A percentile compares a stretch with the other conserved stretches of the same genome.
phyloP scores from a whole-genome alignment of 352 stramenopile species.

The Blastocystis sp. region DNA sequence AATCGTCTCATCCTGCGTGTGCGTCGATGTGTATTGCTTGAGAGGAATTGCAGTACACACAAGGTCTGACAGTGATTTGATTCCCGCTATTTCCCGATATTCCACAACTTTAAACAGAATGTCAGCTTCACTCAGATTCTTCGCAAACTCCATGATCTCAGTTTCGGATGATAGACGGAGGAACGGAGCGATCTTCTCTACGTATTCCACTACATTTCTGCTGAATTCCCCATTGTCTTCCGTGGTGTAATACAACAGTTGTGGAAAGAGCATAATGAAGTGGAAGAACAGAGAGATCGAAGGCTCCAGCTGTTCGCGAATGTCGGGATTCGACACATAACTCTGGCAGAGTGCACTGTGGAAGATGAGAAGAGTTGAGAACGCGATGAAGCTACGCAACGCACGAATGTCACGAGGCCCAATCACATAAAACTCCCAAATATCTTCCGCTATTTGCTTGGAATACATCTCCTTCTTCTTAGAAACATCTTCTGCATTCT shows the following conservation, averaged over 20 bases:
- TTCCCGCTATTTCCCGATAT: background rate
- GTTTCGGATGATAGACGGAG: background rate
- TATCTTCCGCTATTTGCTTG: background rate
- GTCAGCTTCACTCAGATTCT: background rate
- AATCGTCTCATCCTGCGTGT: background rate
- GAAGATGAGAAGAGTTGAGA: background rate
- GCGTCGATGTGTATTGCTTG: background rate
- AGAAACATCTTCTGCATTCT: background rate
- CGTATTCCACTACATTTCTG: background rate
- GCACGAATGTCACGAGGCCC: background rate
- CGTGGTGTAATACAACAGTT: background rate
- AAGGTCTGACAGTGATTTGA: background rate
- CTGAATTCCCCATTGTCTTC: too few species aligned
- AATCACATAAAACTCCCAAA: background rate
- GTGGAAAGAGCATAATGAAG: background rate
- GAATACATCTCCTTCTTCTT: background rate
- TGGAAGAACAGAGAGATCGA: background rate
- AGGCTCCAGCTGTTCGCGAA: background rate
- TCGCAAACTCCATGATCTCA: background rate
- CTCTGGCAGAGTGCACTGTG: background rate
- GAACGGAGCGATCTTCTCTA: background rate
- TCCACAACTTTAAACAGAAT: background rate
- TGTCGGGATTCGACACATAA: background rate
- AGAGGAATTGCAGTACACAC: background rate
- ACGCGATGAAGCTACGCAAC: background rate